A percentile compares a stretch with the other conserved stretches of the same genome.
These are phyloP conservation scores for Rhizodiscina lignyota DNA, from an alignment of 495 filamentous ascomycete genomes.

Conservation along the genomic window DNA sequence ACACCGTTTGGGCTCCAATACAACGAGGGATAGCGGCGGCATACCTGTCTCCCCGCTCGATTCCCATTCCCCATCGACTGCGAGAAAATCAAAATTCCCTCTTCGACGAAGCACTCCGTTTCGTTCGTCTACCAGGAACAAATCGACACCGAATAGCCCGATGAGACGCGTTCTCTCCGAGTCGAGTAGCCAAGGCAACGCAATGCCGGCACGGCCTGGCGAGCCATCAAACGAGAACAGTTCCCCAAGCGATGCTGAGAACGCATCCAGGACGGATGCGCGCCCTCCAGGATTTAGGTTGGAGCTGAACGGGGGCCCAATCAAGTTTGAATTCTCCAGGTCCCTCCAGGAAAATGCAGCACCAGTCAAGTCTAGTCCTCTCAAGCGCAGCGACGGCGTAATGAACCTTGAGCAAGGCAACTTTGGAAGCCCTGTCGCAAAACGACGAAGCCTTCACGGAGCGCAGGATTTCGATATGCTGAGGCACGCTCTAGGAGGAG, in stretches of 20 bases:
- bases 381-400: slow-evolving; percentile 81
- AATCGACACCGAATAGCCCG: slow-evolving; percentile 57
- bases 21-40: background rate
- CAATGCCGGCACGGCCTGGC: slow-evolving; percentile 23
- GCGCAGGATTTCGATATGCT: slow-evolving; percentile 57
- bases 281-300: too few relatives aligned
- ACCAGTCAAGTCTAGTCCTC: slow-evolving; percentile 56
- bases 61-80: slow-evolving; percentile 3
- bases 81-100: slow-evolving; percentile 14
- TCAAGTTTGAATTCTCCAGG: slow-evolving; percentile 21
- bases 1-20: slow-evolving; percentile 10
- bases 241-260: slow-evolving; percentile 2
- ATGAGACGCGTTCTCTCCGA: slow-evolving; percentile 57
- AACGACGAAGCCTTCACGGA: slow-evolving; percentile 69
- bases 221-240: slow-evolving; percentile 16
- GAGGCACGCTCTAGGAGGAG: slow-evolving; percentile 25
- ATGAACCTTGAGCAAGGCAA: slow-evolving; percentile 69
- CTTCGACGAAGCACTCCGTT: slow-evolving; percentile 27
- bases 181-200: slow-evolving; percentile 55
- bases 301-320: slow-evolving; percentile 14
- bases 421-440: slow-evolving; percentile 70
- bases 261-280: too few relatives aligned
- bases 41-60: slow-evolving; percentile 2
- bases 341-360: slow-evolving; percentile 10
- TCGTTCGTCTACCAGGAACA: slow-evolving; percentile 29